phyloP scores from a whole-genome alignment of 2,329 filamentous ascomycete genomes.

The Penicillium polonicum region DNA sequence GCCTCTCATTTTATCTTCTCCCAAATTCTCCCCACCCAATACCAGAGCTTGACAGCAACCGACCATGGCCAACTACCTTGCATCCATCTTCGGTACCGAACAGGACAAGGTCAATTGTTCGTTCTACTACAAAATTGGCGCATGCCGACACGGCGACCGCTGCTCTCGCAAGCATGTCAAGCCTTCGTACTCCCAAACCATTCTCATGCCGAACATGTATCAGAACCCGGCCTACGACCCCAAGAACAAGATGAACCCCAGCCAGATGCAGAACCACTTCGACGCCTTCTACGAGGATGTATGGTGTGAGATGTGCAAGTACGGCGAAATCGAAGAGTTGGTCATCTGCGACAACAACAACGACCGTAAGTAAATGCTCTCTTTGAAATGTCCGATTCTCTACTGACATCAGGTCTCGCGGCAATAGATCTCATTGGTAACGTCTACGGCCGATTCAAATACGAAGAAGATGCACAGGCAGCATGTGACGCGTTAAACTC shows the following conservation, averaged over 20 bases:
- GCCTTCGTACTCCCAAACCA: constrained; percentile 94
- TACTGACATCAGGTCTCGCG: constrained; percentile 15
- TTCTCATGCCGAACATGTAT: constrained; percentile 97
- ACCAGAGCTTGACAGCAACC: not conserved
- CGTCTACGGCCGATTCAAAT: constrained; percentile 99
- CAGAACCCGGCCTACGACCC: constrained; percentile 97
- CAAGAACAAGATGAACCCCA: constrained; percentile 94
- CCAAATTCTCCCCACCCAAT: not conserved
- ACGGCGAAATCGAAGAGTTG: constrained; percentile 93
- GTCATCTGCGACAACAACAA: constrained; percentile 99
- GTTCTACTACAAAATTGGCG: constrained; percentile 99
- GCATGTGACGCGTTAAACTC: constrained; percentile 93
- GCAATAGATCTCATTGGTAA: constrained; percentile 85
- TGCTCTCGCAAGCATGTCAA: constrained; percentile 99
- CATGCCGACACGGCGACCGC: constrained; percentile 95
- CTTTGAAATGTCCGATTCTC: not conserved
- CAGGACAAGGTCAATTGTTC: constrained; percentile 99
- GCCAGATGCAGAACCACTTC: constrained; percentile 98
- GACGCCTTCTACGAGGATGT: constrained; percentile 99
- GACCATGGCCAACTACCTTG: constrained; percentile 93
- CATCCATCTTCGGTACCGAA: constrained; percentile 98
- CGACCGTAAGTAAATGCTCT: constrained; percentile 66
- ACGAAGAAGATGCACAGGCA: constrained; percentile 91
- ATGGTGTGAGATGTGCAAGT: constrained; percentile 99
- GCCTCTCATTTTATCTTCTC: not conserved